Evolutionary conservation across 768 basidiomycete species (phyloP).

Genomic region (Grammothele lineata): DNA sequence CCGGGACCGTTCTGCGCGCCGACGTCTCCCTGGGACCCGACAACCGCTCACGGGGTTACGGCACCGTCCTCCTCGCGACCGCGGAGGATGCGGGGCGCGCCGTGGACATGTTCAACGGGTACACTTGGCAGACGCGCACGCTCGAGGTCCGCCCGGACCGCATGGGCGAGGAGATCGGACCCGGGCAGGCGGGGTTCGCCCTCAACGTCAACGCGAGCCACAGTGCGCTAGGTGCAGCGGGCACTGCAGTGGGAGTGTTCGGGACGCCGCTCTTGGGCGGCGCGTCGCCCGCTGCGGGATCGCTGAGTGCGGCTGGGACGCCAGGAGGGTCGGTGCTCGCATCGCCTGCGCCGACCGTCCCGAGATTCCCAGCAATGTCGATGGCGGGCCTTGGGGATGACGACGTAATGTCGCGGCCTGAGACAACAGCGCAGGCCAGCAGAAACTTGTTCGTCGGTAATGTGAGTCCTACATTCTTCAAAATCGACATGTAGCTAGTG

Average conservation of each 20-base stretch:
- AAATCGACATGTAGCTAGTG: neutral
- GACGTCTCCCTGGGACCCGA: slow-evolving; percentile 62
- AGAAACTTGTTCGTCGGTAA: slow-evolving; percentile 86
- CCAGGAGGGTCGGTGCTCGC: slow-evolving; percentile 4
- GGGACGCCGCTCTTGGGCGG: slow-evolving; percentile 6
- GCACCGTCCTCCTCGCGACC: slow-evolving; percentile 92
- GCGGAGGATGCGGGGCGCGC: slow-evolving; percentile 93
- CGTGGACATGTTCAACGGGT: slow-evolving; percentile 92
- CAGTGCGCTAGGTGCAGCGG: slow-evolving; percentile 11
- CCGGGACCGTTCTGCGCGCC: slow-evolving; percentile 65
- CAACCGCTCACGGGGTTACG: slow-evolving; percentile 90
- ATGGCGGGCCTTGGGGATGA: slow-evolving; percentile 2
- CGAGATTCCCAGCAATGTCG: slow-evolving; percentile 10
- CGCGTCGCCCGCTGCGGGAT: slow-evolving; percentile 2
- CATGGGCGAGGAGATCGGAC: slow-evolving; percentile 38
- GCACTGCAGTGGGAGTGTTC: slow-evolving; percentile 13
- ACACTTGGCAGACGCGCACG: slow-evolving; percentile 91
- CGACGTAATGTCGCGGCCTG: slow-evolving; percentile 4
- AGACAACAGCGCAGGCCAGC: slow-evolving; percentile 20
- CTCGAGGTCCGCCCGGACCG: slow-evolving; percentile 92
- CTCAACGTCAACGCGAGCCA: neutral
- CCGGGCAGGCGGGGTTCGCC: slow-evolving; percentile 3
- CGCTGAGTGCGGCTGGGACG: slow-evolving; percentile 8
- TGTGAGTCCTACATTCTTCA: slow-evolving; percentile 41
- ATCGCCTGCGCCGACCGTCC: slow-evolving; percentile 9